Evolutionary conservation across 73 alveolate genomes (phyloP).

Genomic region (Diophrys sp.): DNA sequence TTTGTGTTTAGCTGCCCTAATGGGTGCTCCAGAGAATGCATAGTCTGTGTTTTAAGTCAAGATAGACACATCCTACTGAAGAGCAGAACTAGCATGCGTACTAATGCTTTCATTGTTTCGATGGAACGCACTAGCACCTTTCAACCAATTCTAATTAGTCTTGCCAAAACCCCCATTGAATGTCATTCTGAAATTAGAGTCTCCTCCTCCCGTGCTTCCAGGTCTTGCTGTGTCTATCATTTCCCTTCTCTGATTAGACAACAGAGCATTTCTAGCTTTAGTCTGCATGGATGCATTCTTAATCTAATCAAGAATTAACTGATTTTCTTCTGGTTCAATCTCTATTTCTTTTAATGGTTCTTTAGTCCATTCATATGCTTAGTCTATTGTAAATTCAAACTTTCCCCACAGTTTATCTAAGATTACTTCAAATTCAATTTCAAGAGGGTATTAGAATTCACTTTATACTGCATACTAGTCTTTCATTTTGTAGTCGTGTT

Average conservation of each 20-base stretch:
- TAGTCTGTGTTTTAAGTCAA: constrained; percentile 7
- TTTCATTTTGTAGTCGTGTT: background rate
- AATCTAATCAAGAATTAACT: background rate
- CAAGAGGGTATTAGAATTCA: background rate
- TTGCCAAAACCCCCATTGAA: background rate
- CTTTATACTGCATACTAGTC: background rate
- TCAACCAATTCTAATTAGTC: background rate
- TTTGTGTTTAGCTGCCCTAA: constrained; percentile 11
- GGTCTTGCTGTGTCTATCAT: background rate
- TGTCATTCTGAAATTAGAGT: background rate
- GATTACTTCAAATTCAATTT: background rate
- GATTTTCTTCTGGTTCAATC: constrained; percentile 8
- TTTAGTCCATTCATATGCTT: background rate
- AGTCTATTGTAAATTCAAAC: background rate
- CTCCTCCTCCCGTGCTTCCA: background rate
- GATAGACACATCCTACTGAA: background rate
- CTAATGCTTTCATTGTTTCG: background rate
- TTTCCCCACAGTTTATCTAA: background rate
- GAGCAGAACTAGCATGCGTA: too few relatives aligned
- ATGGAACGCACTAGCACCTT: background rate
- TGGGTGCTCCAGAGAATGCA: constrained; percentile 4
- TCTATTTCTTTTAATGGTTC: background rate
- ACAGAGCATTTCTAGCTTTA: background rate
- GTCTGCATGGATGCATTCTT: background rate
- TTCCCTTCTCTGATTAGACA: background rate